These are phyloP conservation scores for Avena atlantica DNA, from an alignment of 176 grass and related monocot genomes.

Conservation along the genomic window DNA sequence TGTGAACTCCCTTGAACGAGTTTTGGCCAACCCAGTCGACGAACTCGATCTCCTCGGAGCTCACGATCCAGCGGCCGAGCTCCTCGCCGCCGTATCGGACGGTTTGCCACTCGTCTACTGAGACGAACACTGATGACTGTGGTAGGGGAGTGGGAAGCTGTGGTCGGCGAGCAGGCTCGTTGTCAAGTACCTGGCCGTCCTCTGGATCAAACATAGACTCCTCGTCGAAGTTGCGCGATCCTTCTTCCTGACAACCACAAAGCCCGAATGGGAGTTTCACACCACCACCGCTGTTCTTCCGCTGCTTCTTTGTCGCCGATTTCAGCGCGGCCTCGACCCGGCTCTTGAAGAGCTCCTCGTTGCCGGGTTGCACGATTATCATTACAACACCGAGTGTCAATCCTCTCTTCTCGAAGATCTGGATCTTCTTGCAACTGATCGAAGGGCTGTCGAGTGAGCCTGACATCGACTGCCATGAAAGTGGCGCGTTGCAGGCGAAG, in stretches of 20 bases:
- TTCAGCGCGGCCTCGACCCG: constrained; percentile 69
- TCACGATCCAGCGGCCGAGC: constrained; percentile 76
- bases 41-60: constrained; percentile 85
- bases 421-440: constrained; percentile 95
- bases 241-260: constrained; percentile 97
- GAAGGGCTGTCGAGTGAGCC: constrained; percentile 73
- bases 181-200: constrained; percentile 62
- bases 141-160: constrained; percentile 75
- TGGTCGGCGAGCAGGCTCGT: constrained; percentile 55
- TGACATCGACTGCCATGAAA: constrained; percentile 94
- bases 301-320: constrained; percentile 72
- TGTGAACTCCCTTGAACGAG: constrained; percentile 78
- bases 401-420: constrained; percentile 98
- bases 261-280: constrained; percentile 96
- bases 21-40: constrained; percentile 74
- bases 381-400: constrained; percentile 86
- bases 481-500: constrained; percentile 77
- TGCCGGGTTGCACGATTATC: constrained; percentile 77
- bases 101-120: constrained; percentile 96
- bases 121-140: constrained; percentile 88
- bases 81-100: constrained; percentile 88
- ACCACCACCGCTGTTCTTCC: constrained; percentile 62
- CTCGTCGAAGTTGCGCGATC: constrained; percentile 74
- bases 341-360: constrained; percentile 75
- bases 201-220: constrained; percentile 84